phyloP scores from a whole-genome alignment of 2,329 filamentous ascomycete species.

The Paradendryphiella salina region DNA sequence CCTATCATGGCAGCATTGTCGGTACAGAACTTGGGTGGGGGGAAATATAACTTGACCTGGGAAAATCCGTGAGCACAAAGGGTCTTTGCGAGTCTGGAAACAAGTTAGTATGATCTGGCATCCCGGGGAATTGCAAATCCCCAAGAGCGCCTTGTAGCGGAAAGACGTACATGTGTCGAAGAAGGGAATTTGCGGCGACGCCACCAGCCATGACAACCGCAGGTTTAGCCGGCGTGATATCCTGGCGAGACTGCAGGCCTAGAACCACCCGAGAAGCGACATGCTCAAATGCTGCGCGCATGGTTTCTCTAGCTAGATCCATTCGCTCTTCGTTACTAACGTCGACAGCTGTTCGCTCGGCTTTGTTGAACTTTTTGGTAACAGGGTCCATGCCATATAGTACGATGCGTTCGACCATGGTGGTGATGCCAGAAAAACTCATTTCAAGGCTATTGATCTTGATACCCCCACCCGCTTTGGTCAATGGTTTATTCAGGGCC shows the following conservation, averaged over 20 bases:
- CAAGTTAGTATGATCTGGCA: conserved; percentile 9
- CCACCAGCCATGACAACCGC: conserved; percentile 85
- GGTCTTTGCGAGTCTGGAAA: conserved; percentile 51
- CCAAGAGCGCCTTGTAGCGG: not conserved
- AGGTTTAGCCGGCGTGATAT: conserved; percentile 7
- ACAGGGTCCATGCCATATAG: conserved; percentile 42
- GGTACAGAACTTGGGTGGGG: conserved; percentile 78
- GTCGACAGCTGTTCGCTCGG: conserved; percentile 36
- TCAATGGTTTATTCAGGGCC: conserved; percentile 69
- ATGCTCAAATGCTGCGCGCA: conserved; percentile 87
- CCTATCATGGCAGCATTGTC: conserved; percentile 98
- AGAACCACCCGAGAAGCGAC: conserved; percentile 74
- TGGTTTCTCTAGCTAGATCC: conserved; percentile 70
- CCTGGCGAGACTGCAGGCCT: conserved; percentile 56
- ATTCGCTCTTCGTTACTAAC: conserved; percentile 65
- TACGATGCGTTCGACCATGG: conserved; percentile 64
- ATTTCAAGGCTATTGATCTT: conserved; percentile 42
- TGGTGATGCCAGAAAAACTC: conserved; percentile 70
- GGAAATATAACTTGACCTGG: conserved; percentile 67
- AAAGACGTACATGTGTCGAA: conserved; percentile 63
- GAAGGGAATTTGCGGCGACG: conserved; percentile 81
- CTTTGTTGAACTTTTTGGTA: conserved; percentile 36
- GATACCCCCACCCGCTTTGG: conserved; percentile 49
- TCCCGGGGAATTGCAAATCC: not conserved
- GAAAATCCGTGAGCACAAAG: conserved; percentile 69